Evolutionary conservation across 2,329 filamentous ascomycete species (phyloP).

Genomic region (Ophiosphaerella korrae): DNA sequence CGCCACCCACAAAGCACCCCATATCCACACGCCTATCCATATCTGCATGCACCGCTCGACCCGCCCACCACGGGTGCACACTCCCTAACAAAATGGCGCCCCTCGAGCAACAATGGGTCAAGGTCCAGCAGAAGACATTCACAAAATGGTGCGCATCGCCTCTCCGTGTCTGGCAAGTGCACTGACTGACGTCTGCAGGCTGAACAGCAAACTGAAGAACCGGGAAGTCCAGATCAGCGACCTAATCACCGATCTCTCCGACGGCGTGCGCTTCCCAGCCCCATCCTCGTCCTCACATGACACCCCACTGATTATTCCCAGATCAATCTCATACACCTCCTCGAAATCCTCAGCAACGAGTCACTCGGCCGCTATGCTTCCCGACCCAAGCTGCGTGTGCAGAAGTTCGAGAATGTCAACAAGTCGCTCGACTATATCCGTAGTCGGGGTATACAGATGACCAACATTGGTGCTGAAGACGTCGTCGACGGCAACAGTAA

Average conservation of each 20-base stretch:
- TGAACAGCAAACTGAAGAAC: conserved; percentile 90
- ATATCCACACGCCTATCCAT: conserved; percentile 27
- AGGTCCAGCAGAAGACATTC: conserved; percentile 97
- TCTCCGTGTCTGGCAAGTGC: conserved; percentile 6
- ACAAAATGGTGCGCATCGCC: conserved; percentile 79
- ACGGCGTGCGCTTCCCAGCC: conserved; percentile 70
- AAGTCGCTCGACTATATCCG: conserved; percentile 93
- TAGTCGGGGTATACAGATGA: conserved; percentile 90
- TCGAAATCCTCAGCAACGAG: conserved; percentile 93
- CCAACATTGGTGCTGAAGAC: conserved; percentile 97
- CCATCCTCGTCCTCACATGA: conserved; percentile 10
- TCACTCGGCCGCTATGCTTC: conserved; percentile 96
- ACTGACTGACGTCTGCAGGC: conserved; percentile 60
- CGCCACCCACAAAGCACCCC: conserved; percentile 16
- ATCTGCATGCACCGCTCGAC: conserved; percentile 20
- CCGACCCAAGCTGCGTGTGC: conserved; percentile 93
- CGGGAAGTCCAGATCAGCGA: conserved; percentile 82
- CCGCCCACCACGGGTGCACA: conserved; percentile 33
- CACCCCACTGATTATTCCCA: conserved; percentile 45
- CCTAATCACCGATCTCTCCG: conserved; percentile 85
- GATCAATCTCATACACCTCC: conserved; percentile 94
- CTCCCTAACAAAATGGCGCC: conserved; percentile 46
- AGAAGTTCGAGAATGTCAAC: conserved; percentile 98
- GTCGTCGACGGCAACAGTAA: conserved; percentile 97
- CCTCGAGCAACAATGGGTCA: conserved; percentile 68